These are phyloP conservation scores for Uncinocarpus reesii DNA, from an alignment of 2,329 filamentous ascomycete species.

Conservation along the genomic window DNA sequence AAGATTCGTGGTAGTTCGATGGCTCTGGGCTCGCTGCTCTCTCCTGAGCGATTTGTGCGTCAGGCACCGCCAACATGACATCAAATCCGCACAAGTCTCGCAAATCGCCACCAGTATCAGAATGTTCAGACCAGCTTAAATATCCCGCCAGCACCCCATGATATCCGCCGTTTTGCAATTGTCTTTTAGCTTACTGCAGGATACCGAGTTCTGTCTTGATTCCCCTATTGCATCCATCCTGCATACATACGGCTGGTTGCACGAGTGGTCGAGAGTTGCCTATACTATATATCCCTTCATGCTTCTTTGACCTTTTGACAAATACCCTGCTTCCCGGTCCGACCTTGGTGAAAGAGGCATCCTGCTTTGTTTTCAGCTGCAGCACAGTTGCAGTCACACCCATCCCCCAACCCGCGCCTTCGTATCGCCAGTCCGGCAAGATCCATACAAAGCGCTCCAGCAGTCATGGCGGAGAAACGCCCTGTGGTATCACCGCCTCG, in stretches of 20 bases:
- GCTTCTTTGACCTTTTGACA: no score
- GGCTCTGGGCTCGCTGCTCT: neutral
- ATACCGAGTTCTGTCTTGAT: neutral
- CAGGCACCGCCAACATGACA: neutral
- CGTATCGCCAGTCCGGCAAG: neutral
- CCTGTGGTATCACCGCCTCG: neutral
- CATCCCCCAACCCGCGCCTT: neutral
- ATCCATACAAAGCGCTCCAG: neutral
- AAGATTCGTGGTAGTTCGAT: neutral
- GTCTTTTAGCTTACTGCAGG: no score
- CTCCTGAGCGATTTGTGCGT: constrained; percentile 13
- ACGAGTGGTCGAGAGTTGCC: no score
- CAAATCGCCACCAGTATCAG: constrained; percentile 10
- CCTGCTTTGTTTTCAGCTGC: no score
- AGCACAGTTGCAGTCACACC: no score
- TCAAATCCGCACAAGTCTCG: constrained; percentile 14
- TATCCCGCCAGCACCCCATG: neutral
- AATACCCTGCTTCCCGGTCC: no score
- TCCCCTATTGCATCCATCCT: neutral
- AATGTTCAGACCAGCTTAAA: constrained; percentile 4
- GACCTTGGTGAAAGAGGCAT: no score
- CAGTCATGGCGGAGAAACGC: neutral
- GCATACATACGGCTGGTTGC: neutral
- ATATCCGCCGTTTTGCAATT: neutral
- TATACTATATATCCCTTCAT: no score